Evolutionary conservation across 148 eudicot genomes (phyloP), one percentile per base, ranked within the genome.

Genomic region (Dysphania ambrosioides): DNA sequence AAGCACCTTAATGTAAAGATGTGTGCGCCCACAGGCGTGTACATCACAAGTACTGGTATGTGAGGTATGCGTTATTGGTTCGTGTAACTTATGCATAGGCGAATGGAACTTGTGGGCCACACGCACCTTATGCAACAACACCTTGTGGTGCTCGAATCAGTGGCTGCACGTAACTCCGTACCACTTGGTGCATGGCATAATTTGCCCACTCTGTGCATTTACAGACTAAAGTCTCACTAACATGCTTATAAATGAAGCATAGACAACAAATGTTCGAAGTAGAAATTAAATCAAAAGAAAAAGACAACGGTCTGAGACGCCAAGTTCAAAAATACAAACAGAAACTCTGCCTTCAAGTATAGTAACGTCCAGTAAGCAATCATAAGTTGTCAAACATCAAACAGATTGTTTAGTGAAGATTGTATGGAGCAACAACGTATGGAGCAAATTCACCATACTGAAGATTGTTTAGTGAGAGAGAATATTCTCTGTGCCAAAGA

Each of bases 381-480:
- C 11, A 53, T 64, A 49, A 70, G 53, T n/a, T n/a, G n/a, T n/a
- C n/a, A n/a, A n/a, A n/a, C n/a, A n/a, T n/a, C n/a, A n/a, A n/a
- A n/a, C n/a, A n/a, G n/a, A n/a, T n/a, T n/a, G n/a, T n/a, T n/a
- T n/a, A n/a, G n/a, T n/a, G 23, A 34, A 71, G 47, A n/a, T 26
- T 34, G 23, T 47, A 55, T 58, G 41, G 23, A n/a, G 74, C 49
- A 71, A 55, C 31, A n/a, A 72, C 23, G 49, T 34, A 51, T n/a
- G 40, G 29, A 55, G 7, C 26, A 24, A 41, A 31, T 67, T 41
- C 30, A n/a, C 32, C 47, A 23, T 38, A 36, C 18, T 38, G 71
- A 40, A 4, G 31, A 24, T n/a, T 42, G 26, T 56, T 3, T 47
- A 31, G 2, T 57, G 24, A 36, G 9, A n/a, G 18, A 53, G 61